Conservation (phyloP, 1,139 yeast genomes). For the Diutina pseudorugosa region DNA sequence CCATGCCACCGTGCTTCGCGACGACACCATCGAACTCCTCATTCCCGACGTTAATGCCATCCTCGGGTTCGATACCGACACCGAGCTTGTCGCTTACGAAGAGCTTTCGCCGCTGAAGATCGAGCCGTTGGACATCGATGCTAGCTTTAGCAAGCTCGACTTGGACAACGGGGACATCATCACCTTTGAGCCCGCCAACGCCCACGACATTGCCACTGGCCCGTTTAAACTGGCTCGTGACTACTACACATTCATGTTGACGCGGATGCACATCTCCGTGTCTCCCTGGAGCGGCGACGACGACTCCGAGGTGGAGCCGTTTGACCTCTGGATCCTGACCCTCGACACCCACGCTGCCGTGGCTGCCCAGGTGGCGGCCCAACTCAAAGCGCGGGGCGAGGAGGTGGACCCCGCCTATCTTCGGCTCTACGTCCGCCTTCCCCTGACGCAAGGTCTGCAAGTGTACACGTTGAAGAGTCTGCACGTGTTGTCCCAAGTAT, state of each 20-base stretch:
- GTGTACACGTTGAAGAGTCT: slow-evolving; percentile 31
- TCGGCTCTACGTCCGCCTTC: slow-evolving; percentile 42
- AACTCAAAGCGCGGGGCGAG: slow-evolving; percentile 9
- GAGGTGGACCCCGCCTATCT: slow-evolving; percentile 49
- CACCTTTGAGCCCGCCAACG: slow-evolving; percentile 18
- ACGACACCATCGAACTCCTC: slow-evolving; percentile 33
- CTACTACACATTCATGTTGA: slow-evolving; percentile 52
- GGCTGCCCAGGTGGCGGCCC: background rate
- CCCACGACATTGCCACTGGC: slow-evolving; percentile 7
- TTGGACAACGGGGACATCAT: slow-evolving; percentile 72
- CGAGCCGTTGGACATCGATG: slow-evolving; percentile 31
- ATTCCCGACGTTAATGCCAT: slow-evolving; percentile 28
- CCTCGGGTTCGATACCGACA: slow-evolving; percentile 31
- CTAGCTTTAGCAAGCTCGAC: slow-evolving; percentile 52
- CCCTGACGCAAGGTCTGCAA: slow-evolving; percentile 42
- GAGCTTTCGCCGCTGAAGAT: slow-evolving; percentile 60
- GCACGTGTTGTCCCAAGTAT: slow-evolving; percentile 28
- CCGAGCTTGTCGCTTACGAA: slow-evolving; percentile 41
- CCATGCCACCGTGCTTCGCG: slow-evolving; percentile 44
- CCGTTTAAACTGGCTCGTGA: slow-evolving; percentile 27
- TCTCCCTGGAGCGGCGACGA: slow-evolving; percentile 33
- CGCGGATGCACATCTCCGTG: slow-evolving; percentile 52
- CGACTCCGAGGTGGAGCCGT: slow-evolving; percentile 9
- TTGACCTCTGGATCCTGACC: slow-evolving; percentile 1
- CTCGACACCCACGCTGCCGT: background rate